These are phyloP conservation scores for Arctium minus DNA, from an alignment of 129 eudicot genomes.

Conservation along the genomic window DNA sequence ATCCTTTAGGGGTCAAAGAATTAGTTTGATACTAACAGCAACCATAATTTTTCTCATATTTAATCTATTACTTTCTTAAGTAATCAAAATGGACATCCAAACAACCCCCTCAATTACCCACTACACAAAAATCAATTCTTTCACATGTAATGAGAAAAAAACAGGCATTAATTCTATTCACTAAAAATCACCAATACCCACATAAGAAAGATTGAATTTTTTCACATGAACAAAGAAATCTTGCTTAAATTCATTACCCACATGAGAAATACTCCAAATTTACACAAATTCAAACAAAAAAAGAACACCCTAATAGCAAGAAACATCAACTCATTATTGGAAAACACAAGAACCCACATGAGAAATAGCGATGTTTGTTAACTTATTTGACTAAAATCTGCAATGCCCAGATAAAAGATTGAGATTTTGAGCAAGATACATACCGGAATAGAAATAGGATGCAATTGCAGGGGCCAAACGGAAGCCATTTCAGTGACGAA, in stretches of 20 bases:
- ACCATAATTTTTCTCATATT: not conserved
- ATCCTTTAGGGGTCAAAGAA: not conserved
- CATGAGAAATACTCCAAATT: not conserved
- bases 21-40: not conserved
- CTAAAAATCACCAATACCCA: not conserved
- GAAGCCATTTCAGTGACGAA: slow-evolving; percentile 40
- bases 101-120: not conserved
- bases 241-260: not conserved
- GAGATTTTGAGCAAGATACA: not conserved
- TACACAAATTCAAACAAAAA: not conserved
- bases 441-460: slow-evolving; percentile 32
- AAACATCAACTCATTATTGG: not conserved
- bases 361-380: not conserved
- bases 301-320: not conserved
- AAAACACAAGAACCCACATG: slow-evolving; percentile 1
- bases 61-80: not conserved
- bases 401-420: not conserved
- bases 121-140: not conserved
- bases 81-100: not conserved
- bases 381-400: not conserved
- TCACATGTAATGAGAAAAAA: not conserved
- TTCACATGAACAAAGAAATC: not conserved
- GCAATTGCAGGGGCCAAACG: slow-evolving; percentile 34
- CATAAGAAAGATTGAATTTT: not conserved
- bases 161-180: not conserved